Evolutionary conservation across 2,329 filamentous ascomycete genomes (phyloP), one percentile per base, ranked within the genome.

Genomic region (Hypoxylon sp.): DNA sequence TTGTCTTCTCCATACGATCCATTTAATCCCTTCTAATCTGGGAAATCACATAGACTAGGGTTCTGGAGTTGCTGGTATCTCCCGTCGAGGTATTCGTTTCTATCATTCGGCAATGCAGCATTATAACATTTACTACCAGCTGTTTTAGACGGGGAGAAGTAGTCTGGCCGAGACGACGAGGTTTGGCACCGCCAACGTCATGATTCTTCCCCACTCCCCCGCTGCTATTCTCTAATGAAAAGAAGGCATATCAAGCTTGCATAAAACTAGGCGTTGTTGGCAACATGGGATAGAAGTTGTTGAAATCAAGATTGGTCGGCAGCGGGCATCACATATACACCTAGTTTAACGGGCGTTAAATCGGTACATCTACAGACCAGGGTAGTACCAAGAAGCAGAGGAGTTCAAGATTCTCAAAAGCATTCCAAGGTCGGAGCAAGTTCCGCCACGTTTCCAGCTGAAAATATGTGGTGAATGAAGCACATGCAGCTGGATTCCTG

Each of bases 31-130:
- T 65, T 70, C 55, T 58, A 53, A 63, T 60, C 56, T 61, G 64
- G 71, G 65, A 70, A 70, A 73, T 72, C 75, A 72, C 77, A 79
- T 79, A 79, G 77, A 79, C 60, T 70, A 74, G 72, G 74, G 64
- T 72, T 68, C 73, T 66, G 77, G 77, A 76, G 77, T 78, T 77
- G 50, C 66, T 64, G 71, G 73, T 71, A 70, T 70, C 62, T 61
- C 60, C 69, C 63, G 48, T 68, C 59, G 72, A 72, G 64, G 70
- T 68, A 68, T 64, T 63, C 54, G 55, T 65, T 66, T 65, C 48
- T 42, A 68, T 67, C 66, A 51, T 56, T 40, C 50, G 30, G 69
- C 64, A 69, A 69, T 59, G 33, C 61, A 44, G 66, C 66, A 69
- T 69, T 54, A 58, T 63, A 56, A 56, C 66, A 61, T 61, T 66